These are phyloP conservation scores for Ogataea paraovalis DNA, from an alignment of 805 yeast genomes.

Conservation along the genomic window DNA sequence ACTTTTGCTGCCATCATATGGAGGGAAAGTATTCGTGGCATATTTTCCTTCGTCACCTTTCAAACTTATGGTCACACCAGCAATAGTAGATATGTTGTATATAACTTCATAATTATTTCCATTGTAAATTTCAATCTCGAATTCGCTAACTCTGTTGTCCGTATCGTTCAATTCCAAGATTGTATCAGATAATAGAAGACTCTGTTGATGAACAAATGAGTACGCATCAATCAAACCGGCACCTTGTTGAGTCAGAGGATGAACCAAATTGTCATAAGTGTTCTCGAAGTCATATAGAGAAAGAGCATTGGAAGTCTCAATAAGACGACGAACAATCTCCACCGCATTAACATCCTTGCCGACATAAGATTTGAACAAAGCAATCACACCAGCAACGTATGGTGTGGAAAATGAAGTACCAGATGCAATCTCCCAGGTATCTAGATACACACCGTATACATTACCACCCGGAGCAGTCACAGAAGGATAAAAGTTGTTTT, in stretches of 20 bases:
- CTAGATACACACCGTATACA: no score
- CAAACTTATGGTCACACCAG: constrained; percentile 1
- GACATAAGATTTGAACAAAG: no score
- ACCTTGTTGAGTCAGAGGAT: constrained; percentile 19
- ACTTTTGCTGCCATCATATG: constrained; percentile 8
- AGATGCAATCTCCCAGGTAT: no score
- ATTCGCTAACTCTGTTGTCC: constrained; percentile 9
- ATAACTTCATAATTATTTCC: constrained; percentile 7
- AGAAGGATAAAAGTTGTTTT: no score
- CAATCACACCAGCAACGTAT: no score
- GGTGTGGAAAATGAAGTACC: no score
- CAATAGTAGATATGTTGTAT: constrained; percentile 4
- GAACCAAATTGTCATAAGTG: not conserved
- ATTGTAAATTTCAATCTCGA: constrained; percentile 11
- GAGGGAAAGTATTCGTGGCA: constrained; percentile 5
- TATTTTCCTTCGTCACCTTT: no score
- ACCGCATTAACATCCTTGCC: no score
- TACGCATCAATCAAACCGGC: constrained; percentile 17
- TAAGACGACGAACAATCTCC: not conserved
- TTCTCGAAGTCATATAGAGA: no score
- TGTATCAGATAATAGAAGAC: constrained; percentile 8
- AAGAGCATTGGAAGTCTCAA: constrained; percentile 1
- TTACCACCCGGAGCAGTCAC: no score
- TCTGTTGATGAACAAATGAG: constrained; percentile 10
- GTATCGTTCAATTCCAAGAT: constrained; percentile 12